phyloP scores from a whole-genome alignment of 805 yeast species.

The Alloascoidea hylecoeti region DNA sequence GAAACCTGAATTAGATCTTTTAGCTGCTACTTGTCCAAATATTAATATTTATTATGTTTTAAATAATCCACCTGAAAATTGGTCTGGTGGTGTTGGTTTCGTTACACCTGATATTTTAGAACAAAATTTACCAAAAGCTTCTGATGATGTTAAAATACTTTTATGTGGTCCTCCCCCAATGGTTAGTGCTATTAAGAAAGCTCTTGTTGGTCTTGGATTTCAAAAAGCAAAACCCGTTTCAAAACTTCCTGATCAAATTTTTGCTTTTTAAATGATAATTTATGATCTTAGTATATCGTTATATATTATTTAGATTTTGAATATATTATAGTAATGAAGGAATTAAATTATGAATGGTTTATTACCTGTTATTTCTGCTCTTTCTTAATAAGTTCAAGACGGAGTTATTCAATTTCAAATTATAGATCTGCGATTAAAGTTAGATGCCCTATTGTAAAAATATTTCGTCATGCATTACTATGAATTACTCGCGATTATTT shows the following conservation, averaged over 20 bases:
- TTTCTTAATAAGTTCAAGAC: no score
- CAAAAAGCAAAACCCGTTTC: slow-evolving; percentile 69
- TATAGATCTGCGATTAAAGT: no score
- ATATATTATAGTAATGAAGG: no score
- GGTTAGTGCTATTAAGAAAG: slow-evolving; percentile 63
- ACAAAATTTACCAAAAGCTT: slow-evolving; percentile 38
- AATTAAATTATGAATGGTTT: no score
- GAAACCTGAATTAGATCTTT: slow-evolving; percentile 62
- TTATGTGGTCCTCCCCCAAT: slow-evolving; percentile 82
- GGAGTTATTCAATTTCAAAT: no score
- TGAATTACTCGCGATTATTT: no score
- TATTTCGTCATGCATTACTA: no score
- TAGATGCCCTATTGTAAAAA: no score
- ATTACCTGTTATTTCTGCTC: no score
- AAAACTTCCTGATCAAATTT: slow-evolving; percentile 70
- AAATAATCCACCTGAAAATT: slow-evolving; percentile 43
- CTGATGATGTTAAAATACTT: slow-evolving; percentile 42
- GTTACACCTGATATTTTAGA: slow-evolving; percentile 54
- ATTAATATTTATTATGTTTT: slow-evolving; percentile 51
- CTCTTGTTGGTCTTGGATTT: slow-evolving; percentile 51
- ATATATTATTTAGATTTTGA: no score
- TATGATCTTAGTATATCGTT: no score
- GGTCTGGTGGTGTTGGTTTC: slow-evolving; percentile 67
- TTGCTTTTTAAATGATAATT: slow-evolving; percentile 37
- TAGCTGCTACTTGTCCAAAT: slow-evolving; percentile 34